phyloP scores from a whole-genome alignment of 2,329 filamentous ascomycete species.

The Aspergillus jensenii region DNA sequence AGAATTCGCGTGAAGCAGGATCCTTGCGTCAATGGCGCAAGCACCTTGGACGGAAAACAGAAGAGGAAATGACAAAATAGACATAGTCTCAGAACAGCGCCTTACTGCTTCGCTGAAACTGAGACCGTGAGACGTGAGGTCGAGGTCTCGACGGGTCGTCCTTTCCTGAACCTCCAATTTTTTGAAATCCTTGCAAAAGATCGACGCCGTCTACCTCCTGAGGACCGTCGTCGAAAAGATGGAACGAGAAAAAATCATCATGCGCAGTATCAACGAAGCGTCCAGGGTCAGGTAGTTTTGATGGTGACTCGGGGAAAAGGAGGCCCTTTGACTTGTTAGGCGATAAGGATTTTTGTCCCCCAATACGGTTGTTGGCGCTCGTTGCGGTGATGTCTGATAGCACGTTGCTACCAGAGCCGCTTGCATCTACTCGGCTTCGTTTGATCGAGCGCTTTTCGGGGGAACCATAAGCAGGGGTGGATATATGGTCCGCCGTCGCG shows the following conservation, averaged over 20 bases:
- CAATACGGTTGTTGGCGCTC: slow-evolving; percentile 36
- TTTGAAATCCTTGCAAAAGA: slow-evolving; percentile 49
- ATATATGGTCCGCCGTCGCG: slow-evolving; percentile 36
- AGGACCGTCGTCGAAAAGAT: slow-evolving; percentile 45
- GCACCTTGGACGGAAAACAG: not conserved
- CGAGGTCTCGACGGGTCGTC: slow-evolving; percentile 34
- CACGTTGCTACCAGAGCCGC: slow-evolving; percentile 50
- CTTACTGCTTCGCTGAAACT: slow-evolving; percentile 34
- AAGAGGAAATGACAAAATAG: not conserved
- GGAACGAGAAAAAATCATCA: slow-evolving; percentile 50
- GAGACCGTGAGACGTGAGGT: slow-evolving; percentile 29
- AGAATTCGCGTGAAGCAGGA: not conserved
- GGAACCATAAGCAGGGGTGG: slow-evolving; percentile 47
- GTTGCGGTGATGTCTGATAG: slow-evolving; percentile 48
- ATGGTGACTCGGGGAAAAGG: slow-evolving; percentile 42
- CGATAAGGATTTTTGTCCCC: slow-evolving; percentile 33
- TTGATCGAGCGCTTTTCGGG: slow-evolving; percentile 56
- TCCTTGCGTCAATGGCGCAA: not conserved
- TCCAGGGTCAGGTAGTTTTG: slow-evolving; percentile 33
- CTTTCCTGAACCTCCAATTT: slow-evolving; percentile 43
- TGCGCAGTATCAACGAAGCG: slow-evolving; percentile 38
- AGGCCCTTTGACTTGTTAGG: slow-evolving; percentile 33
- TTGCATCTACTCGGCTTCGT: slow-evolving; percentile 51
- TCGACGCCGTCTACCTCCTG: slow-evolving; percentile 47
- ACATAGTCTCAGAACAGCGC: slow-evolving; percentile 31